Conservation (phyloP, 208 protist species). For the Naegleria gruberi region DNA sequence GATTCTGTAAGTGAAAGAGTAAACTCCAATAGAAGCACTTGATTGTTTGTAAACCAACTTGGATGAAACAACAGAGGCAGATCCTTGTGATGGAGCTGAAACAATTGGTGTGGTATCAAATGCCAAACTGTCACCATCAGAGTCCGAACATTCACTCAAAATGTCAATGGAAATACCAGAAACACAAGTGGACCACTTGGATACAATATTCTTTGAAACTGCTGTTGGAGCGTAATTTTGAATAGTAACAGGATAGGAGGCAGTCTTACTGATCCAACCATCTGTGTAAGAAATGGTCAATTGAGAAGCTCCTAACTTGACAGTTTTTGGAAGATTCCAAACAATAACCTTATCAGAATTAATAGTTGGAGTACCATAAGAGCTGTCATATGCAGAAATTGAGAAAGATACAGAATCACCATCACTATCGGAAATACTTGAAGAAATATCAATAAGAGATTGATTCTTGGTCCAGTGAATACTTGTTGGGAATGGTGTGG, state of each 20-base stretch:
- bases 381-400: not conserved
- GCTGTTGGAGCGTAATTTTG: not conserved
- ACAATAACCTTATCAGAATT: not conserved
- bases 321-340: not conserved
- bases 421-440: not conserved
- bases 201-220: too few relatives aligned
- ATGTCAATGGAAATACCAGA: not conserved
- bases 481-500: not conserved
- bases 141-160: not conserved
- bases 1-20: not conserved
- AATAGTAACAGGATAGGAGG: not conserved
- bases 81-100: not conserved
- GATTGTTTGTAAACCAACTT: not conserved
- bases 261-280: not conserved
- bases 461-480: not conserved
- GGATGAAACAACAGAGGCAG: not conserved
- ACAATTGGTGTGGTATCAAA: not conserved
- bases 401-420: not conserved
- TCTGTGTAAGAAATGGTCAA: not conserved
- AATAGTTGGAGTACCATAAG: not conserved
- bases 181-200: not conserved
- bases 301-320: not conserved
- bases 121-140: not conserved
- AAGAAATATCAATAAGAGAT: not conserved
- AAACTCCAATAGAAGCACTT: not conserved